Conservation (phyloP, 2,329 filamentous ascomycete genomes). For the Sphaerostilbella broomeana region DNA sequence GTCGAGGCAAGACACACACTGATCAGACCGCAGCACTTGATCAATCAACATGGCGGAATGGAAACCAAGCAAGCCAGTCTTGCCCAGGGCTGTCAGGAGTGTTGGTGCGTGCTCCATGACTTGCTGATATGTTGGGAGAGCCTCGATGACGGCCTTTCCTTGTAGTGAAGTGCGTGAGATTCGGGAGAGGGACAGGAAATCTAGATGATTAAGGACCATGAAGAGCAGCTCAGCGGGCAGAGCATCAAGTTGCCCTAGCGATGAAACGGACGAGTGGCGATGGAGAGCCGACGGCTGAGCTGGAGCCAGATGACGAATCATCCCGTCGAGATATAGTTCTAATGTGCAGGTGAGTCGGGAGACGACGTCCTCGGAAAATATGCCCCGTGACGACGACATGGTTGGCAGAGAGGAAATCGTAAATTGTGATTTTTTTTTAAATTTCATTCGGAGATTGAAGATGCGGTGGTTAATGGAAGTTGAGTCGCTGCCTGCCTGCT, state of each 20-base stretch:
- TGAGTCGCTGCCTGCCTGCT: no score
- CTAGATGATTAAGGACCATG: conserved; percentile 21
- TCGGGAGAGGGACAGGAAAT: conserved; percentile 24
- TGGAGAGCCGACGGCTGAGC: neutral
- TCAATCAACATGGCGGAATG: conserved; percentile 20
- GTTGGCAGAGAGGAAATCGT: no score
- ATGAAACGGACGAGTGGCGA: conserved; percentile 11
- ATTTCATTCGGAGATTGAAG: no score
- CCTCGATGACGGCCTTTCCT: conserved; percentile 21
- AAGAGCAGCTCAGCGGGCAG: conserved; percentile 23
- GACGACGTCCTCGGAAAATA: no score
- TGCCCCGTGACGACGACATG: no score
- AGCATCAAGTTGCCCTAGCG: conserved; percentile 21
- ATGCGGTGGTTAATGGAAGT: no score
- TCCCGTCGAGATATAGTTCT: no score
- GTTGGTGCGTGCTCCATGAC: conserved; percentile 34
- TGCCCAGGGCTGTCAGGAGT: conserved; percentile 20
- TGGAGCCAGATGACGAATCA: no score
- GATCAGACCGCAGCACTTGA: conserved; percentile 17
- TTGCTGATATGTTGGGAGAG: conserved; percentile 33
- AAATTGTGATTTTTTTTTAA: no score
- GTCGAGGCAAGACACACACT: conserved; percentile 22
- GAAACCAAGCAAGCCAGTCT: conserved; percentile 18
- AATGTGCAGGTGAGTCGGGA: no score
- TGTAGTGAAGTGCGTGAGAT: conserved; percentile 21